phyloP scores from a whole-genome alignment of 805 yeast species.

The Kurtzmaniella cleridarum region DNA sequence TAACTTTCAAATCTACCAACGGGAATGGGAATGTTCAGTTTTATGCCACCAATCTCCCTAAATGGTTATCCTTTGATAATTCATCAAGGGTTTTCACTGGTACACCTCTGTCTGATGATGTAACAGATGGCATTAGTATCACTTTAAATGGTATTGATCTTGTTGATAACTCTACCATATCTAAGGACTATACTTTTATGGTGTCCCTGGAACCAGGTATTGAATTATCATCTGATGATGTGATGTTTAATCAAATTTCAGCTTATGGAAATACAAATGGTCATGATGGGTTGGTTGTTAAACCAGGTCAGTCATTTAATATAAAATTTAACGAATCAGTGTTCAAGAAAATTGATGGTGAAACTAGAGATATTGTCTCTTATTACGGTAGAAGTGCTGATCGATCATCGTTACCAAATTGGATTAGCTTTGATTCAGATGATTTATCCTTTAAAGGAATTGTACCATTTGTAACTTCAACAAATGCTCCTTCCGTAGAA shows the following conservation, averaged over 20 bases:
- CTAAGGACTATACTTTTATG: slow-evolving; percentile 51
- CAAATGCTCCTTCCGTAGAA: slow-evolving; percentile 78
- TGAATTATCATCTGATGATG: slow-evolving; percentile 34
- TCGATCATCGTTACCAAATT: slow-evolving; percentile 84
- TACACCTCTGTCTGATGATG: slow-evolving; percentile 47
- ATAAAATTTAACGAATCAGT: slow-evolving; percentile 59
- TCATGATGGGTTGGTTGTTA: slow-evolving; percentile 61
- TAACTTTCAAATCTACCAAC: slow-evolving; percentile 51
- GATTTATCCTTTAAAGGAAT: slow-evolving; percentile 73
- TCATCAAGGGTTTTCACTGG: slow-evolving; percentile 61
- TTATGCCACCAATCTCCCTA: slow-evolving; percentile 55
- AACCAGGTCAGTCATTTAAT: slow-evolving; percentile 63
- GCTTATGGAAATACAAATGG: slow-evolving; percentile 75
- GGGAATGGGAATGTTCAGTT: slow-evolving; percentile 43
- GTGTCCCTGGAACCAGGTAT: slow-evolving; percentile 59
- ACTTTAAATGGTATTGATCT: slow-evolving; percentile 64
- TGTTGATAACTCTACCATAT: slow-evolving; percentile 38
- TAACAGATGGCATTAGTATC: slow-evolving; percentile 35
- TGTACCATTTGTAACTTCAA: slow-evolving; percentile 81
- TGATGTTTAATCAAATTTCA: slow-evolving; percentile 49
- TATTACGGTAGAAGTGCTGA: slow-evolving; percentile 80
- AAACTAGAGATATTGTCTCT: slow-evolving; percentile 48
- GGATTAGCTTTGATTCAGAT: slow-evolving; percentile 69
- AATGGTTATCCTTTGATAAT: slow-evolving; percentile 74
- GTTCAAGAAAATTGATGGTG: slow-evolving; percentile 43